Base-by-base conservation (phyloP, 176 grass and related monocot species). In the Miscanthus lutarioriparius region DNA sequence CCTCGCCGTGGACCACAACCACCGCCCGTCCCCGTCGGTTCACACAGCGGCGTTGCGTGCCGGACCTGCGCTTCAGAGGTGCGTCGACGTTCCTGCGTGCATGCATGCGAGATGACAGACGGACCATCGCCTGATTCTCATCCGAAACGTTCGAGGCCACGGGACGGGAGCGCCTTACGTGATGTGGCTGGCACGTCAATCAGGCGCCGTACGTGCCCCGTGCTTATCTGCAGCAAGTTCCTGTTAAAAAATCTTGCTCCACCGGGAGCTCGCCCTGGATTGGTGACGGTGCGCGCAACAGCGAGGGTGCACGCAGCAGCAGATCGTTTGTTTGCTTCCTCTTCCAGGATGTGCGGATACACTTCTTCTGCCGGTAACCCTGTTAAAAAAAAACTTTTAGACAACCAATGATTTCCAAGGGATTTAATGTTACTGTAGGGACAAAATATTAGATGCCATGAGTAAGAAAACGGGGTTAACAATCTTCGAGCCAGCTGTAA, bases 1-100 rank as follows among this genome's bases (percentile, higher is more conserved):
- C 61, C 28, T 84, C 59, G 82, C 20, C 43, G 71, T 25, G 71
- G 82, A 83, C 82, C 82, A 75, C 82, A n/a, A 48, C 47, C 72
- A 68, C n/a, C 72, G 8, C 27, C 56, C 38, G 64, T 56, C 53
- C 38, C 53, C 49, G 43, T 48, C 20, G 12, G 49, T 85, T 10
- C 66, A 25, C 76, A 72, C 76, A 14, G 39, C 39, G 66, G 67
- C 67, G 6, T 47, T 56, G 75, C 83, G 74, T 61, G 75, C 65
- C 71, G 43, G 82, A 75, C 20, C 54, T 37, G 64, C 20, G 64
- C 41, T 25, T 12, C 59, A 2, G 23, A 25, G 59, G 36, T 4
- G 44, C 28, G 78, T 44, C 25, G 53, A 58, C 59, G 6, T 23
- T 5, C 22, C 7, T 74, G 26, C 72, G 0, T 27, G 79, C 47